Evolutionary conservation across 306 rosid genomes (phyloP).

Genomic region (Ammopiptanthus mongolicus): DNA sequence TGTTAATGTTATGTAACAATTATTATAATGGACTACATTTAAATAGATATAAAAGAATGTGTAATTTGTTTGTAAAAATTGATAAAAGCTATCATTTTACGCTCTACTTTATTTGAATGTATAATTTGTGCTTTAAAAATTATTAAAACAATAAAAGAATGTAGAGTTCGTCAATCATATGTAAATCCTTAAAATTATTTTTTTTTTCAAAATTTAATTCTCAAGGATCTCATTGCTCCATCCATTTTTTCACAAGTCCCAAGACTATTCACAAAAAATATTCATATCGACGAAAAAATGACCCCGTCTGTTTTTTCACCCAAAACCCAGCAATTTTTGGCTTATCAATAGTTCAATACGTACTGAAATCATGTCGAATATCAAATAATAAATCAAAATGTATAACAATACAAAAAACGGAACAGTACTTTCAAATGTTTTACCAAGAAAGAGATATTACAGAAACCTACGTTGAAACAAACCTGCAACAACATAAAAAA

Average conservation of each 20-base stretch:
- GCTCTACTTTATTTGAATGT: too few species aligned
- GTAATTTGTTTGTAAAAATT: too few species aligned
- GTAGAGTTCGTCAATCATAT: too few species aligned
- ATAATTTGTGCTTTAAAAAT: too few species aligned
- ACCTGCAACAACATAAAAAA: slow-evolving; percentile 19
- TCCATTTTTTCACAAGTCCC: not conserved
- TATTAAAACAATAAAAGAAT: too few species aligned
- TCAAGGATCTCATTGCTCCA: not conserved
- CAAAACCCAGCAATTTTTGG: not conserved
- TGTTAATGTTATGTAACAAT: too few species aligned
- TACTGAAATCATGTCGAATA: not conserved
- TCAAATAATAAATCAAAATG: not conserved
- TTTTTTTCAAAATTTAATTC: not conserved
- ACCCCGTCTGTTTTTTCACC: not conserved
- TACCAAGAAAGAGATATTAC: not conserved
- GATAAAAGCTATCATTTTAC: too few species aligned
- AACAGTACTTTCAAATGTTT: slow-evolving; percentile 4
- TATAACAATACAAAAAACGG: not conserved
- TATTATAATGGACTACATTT: too few species aligned
- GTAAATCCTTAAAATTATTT: not conserved
- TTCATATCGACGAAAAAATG: not conserved
- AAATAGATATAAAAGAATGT: too few species aligned
- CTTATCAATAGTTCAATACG: not conserved
- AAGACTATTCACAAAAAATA: not conserved
- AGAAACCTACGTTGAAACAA: not conserved